Conservation (phyloP, 2,329 filamentous ascomycete species). For the Hymenoscyphus occultus region DNA sequence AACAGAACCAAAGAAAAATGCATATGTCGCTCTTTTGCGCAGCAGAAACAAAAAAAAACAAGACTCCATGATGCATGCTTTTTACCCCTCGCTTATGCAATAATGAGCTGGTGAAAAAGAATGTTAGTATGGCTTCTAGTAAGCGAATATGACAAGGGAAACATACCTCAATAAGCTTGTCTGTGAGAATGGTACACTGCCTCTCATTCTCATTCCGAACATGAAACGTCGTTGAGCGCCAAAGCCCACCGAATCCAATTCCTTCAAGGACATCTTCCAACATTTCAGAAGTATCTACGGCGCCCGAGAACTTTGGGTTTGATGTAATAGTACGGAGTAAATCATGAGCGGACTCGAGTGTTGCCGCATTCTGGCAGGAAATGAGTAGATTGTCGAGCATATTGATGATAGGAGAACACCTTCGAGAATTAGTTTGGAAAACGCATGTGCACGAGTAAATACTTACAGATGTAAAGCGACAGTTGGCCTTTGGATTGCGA, state of each 20-base stretch:
- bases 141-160: background rate
- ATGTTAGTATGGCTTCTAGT: background rate
- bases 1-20: background rate
- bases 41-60: background rate
- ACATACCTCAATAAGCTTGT: constrained; percentile 34
- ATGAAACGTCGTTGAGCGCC: constrained; percentile 43
- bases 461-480: constrained; percentile 59
- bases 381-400: constrained; percentile 58
- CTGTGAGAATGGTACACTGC: constrained; percentile 34
- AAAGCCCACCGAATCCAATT: constrained; percentile 62
- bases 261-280: constrained; percentile 55
- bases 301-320: constrained; percentile 49
- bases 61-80: background rate
- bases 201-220: constrained; percentile 32
- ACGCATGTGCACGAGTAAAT: background rate
- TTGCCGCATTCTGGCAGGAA: constrained; percentile 59
- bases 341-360: constrained; percentile 58
- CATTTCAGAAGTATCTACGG: constrained; percentile 46
- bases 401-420: constrained; percentile 53
- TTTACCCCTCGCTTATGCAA: constrained; percentile 12
- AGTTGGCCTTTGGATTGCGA: constrained; percentile 52
- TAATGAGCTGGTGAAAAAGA: constrained; percentile 14
- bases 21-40: background rate
- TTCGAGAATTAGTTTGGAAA: constrained; percentile 33
- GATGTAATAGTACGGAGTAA: constrained; percentile 58